These are phyloP conservation scores for Myriosclerotinia curreyana DNA, from an alignment of 2,329 filamentous ascomycete genomes.

Conservation along the genomic window DNA sequence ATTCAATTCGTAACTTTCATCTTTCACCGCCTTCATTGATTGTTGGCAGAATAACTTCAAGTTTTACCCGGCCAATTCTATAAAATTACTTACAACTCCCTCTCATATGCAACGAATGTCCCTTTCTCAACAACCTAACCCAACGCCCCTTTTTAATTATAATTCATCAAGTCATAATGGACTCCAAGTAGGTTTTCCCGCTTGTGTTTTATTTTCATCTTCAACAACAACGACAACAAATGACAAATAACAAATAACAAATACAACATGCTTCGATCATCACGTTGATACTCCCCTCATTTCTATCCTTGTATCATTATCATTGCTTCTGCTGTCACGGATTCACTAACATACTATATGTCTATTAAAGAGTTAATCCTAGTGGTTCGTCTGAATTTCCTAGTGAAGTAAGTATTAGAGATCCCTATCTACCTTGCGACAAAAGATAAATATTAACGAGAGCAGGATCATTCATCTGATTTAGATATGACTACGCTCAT, in stretches of 20 bases:
- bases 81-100: not conserved
- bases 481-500: not conserved
- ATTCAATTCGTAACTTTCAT: not conserved
- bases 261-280: not conserved
- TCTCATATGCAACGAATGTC: not conserved
- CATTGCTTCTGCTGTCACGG: not conserved
- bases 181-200: not conserved
- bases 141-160: not conserved
- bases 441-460: not conserved
- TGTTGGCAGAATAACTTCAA: not conserved
- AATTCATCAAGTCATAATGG: not conserved
- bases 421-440: not conserved
- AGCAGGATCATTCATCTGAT: not conserved
- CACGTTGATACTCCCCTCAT: not conserved
- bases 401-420: not conserved
- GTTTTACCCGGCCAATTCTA: conserved; percentile 6
- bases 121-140: not conserved
- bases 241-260: not conserved
- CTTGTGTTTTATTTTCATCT: not conserved
- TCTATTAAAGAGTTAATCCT: not conserved
- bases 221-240: not conserved
- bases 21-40: conserved; percentile 4
- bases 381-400: too few species aligned
- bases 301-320: not conserved
- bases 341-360: not conserved